These are phyloP conservation scores for Stagonosporopsis chrysanthemi DNA, from an alignment of 2,329 filamentous ascomycete genomes.

Conservation along the genomic window DNA sequence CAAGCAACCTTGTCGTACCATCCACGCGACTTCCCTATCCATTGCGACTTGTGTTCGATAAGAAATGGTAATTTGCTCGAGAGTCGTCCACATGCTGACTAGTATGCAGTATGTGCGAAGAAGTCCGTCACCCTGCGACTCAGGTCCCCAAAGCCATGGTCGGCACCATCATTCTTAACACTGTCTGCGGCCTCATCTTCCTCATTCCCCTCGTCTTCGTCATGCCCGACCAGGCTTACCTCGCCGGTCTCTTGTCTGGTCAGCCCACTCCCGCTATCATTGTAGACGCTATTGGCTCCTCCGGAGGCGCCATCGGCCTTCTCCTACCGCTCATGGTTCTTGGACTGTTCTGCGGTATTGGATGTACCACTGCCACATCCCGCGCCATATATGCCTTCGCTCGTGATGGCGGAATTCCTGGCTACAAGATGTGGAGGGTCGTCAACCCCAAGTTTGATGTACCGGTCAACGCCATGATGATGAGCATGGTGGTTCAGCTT, in stretches of 20 bases:
- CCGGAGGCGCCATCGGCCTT: conserved; percentile 68
- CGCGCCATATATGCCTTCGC: conserved; percentile 75
- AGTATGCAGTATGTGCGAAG: conserved; percentile 72
- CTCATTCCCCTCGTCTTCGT: conserved; percentile 74
- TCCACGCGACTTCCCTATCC: conserved; percentile 26
- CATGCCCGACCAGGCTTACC: conserved; percentile 66
- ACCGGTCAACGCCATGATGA: conserved; percentile 75
- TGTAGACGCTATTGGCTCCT: conserved; percentile 66
- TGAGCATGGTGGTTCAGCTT: conserved; percentile 71
- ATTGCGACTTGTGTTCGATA: conserved; percentile 28
- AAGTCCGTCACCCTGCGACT: conserved; percentile 69
- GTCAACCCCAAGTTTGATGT: conserved; percentile 70
- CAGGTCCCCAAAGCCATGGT: conserved; percentile 80
- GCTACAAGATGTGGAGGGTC: conserved; percentile 65
- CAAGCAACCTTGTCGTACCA: conserved; percentile 21
- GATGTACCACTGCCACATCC: conserved; percentile 73
- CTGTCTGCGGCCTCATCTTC: conserved; percentile 70
- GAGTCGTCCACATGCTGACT: conserved; percentile 36
- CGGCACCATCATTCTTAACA: conserved; percentile 70
- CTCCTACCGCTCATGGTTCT: conserved; percentile 71
- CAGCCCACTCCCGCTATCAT: conserved; percentile 73
- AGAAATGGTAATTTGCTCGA: conserved; percentile 24
- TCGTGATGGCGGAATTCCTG: conserved; percentile 73
- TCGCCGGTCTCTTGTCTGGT: conserved; percentile 62
- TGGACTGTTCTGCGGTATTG: conserved; percentile 71